Evolutionary conservation across 306 rosid species (phyloP).

Genomic region (Neltuma alba): DNA sequence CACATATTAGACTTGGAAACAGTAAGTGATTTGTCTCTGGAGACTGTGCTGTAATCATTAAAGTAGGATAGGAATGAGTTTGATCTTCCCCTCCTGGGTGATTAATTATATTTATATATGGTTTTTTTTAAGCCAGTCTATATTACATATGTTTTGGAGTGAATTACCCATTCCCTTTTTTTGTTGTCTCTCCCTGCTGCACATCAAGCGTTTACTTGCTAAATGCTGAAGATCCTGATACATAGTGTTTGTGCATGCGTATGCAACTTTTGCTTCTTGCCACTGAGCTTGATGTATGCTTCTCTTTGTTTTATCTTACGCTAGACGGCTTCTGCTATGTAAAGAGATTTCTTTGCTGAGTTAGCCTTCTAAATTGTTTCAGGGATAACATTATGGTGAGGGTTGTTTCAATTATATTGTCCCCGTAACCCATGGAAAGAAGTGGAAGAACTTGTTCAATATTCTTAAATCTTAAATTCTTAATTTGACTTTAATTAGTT

Average conservation of each 20-base stretch:
- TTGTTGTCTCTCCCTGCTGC: neutral
- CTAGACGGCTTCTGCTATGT: slow-evolving; percentile 20
- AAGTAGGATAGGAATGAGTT: slow-evolving; percentile 23
- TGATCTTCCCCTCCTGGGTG: slow-evolving; percentile 24
- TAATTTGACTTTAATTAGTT: slow-evolving; percentile 2
- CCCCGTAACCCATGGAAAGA: slow-evolving; percentile 20
- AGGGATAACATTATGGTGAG: slow-evolving; percentile 9
- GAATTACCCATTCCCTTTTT: neutral
- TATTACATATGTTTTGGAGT: slow-evolving; percentile 6
- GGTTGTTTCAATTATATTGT: neutral
- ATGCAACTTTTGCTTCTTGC: slow-evolving; percentile 9
- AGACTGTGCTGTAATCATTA: neutral
- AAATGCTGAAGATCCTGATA: neutral
- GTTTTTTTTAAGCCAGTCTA: neutral
- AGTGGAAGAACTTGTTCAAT: slow-evolving; percentile 19
- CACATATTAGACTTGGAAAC: slow-evolving; percentile 86
- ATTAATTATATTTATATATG: slow-evolving; percentile 18
- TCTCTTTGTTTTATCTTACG: neutral
- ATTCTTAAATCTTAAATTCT: slow-evolving; percentile 5
- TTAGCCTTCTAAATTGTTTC: slow-evolving; percentile 19
- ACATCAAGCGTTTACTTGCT: neutral
- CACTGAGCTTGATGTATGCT: neutral
- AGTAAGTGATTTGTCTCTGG: slow-evolving; percentile 51
- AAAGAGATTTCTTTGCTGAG: slow-evolving; percentile 21
- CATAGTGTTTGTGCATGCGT: neutral